phyloP scores from a whole-genome alignment of 306 rosid genomes.

The Lathyrus aphaca region DNA sequence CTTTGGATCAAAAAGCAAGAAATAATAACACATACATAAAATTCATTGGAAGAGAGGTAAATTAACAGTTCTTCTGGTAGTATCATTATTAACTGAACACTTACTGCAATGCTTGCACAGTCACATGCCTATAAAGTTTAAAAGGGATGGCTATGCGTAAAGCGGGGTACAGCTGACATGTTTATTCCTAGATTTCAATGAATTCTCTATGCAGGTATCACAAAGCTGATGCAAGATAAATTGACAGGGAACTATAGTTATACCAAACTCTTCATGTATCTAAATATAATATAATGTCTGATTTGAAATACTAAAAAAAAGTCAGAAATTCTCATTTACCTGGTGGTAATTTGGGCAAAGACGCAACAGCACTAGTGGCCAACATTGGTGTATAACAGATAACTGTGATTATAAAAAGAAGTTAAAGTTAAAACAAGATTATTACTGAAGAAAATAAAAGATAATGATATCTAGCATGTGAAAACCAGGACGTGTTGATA shows the following conservation, averaged over 20 bases:
- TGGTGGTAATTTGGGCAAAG: slow-evolving; percentile 47
- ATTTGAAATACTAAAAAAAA: slow-evolving; percentile 24
- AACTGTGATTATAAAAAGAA: slow-evolving; percentile 31
- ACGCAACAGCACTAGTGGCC: slow-evolving; percentile 43
- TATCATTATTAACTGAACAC: not conserved
- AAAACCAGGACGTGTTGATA: not conserved
- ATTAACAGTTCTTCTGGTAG: slow-evolving; percentile 12
- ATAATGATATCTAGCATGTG: slow-evolving; percentile 29
- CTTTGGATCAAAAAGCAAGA: slow-evolving; percentile 18
- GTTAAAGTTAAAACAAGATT: not conserved
- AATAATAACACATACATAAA: slow-evolving; percentile 23
- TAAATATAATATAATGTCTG: not conserved
- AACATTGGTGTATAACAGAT: slow-evolving; percentile 38
- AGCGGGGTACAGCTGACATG: not conserved
- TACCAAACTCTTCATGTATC: slow-evolving; percentile 8
- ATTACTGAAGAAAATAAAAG: slow-evolving; percentile 26
- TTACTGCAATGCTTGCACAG: not conserved
- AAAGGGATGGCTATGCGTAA: slow-evolving; percentile 16
- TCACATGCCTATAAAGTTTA: slow-evolving; percentile 18
- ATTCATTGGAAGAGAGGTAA: slow-evolving; percentile 8
- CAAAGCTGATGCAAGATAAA: slow-evolving; percentile 12
- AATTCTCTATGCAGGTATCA: slow-evolving; percentile 5
- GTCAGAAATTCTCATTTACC: slow-evolving; percentile 39
- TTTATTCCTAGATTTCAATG: not conserved
- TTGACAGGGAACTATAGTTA: not conserved